These are phyloP conservation scores for Penicillium herquei DNA, from an alignment of 495 filamentous ascomycete genomes.

Conservation along the genomic window DNA sequence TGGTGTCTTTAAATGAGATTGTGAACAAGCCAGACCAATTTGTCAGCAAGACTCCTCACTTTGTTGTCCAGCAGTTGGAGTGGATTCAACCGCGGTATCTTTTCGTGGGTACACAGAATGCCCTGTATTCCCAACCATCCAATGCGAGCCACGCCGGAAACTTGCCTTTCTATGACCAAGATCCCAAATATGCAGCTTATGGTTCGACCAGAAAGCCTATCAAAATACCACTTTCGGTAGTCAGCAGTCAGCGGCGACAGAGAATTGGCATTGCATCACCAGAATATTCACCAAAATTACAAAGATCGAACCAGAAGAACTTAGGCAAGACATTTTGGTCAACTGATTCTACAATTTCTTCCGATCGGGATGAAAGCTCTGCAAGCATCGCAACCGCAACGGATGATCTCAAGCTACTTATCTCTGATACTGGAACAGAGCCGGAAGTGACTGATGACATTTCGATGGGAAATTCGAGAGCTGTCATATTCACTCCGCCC, in stretches of 20 bases:
- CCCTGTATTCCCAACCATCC: background rate
- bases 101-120: conserved; percentile 50
- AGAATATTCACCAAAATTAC: conserved; percentile 16
- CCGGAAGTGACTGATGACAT: background rate
- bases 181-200: conserved; percentile 44
- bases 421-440: conserved; percentile 14
- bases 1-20: conserved; percentile 84
- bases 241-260: conserved; percentile 13
- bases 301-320: background rate
- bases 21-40: conserved; percentile 72
- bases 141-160: background rate
- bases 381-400: conserved; percentile 20
- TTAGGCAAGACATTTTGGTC: too few species aligned
- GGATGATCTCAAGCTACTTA: conserved; percentile 25
- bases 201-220: conserved; percentile 35
- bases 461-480: background rate
- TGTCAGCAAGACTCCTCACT: conserved; percentile 50
- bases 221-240: conserved; percentile 51
- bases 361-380: conserved; percentile 10
- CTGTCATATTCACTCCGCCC: background rate
- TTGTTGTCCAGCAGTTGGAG: conserved; percentile 73
- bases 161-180: conserved; percentile 47
- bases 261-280: conserved; percentile 15
- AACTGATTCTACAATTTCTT: background rate
- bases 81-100: conserved; percentile 94